Conservation (phyloP, 305 asterid species). For the Fraxinus greggii region DNA sequence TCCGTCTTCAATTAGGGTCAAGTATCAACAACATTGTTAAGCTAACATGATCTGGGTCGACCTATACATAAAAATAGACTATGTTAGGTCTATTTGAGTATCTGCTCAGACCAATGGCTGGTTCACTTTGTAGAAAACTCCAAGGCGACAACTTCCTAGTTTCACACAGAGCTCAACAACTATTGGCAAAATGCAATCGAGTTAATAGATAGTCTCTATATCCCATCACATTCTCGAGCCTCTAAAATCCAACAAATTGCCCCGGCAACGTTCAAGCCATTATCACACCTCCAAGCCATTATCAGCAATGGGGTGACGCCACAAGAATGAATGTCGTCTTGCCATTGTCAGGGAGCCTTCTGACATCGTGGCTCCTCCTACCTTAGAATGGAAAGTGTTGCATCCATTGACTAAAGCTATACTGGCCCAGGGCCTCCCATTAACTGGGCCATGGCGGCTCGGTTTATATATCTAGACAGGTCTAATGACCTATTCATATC, state of each 20-base stretch:
- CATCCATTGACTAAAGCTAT: not conserved
- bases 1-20: not conserved
- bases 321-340: not conserved
- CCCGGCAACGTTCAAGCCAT: not conserved
- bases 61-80: not conserved
- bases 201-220: not conserved
- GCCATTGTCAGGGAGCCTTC: not conserved
- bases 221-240: not conserved
- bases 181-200: not conserved
- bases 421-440: not conserved
- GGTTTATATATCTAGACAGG: not conserved
- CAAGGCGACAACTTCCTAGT: not conserved
- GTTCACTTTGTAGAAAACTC: not conserved
- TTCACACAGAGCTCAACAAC: not conserved
- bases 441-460: not conserved
- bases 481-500: not conserved
- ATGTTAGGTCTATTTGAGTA: not conserved
- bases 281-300: not conserved
- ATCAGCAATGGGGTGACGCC: not conserved
- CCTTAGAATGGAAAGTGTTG: not conserved
- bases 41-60: not conserved
- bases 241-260: not conserved
- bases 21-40: not conserved
- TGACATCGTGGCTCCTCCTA: not conserved
- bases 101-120: not conserved